Conservation (phyloP, 805 yeast genomes). For the Saccharomycopsis amapae region DNA sequence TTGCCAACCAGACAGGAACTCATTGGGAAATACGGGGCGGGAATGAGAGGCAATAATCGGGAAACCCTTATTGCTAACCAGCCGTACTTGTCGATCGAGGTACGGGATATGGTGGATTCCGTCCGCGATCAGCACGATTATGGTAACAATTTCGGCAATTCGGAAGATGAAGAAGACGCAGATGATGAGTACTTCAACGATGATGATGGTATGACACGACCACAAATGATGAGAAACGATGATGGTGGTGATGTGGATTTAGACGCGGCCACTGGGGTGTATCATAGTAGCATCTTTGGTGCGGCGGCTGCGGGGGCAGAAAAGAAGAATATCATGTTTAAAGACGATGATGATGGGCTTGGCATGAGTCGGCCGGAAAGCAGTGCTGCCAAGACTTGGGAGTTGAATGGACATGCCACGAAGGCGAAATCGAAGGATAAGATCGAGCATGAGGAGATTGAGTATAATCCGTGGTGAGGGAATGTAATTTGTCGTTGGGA, state of each 20-base stretch:
- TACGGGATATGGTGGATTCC: constrained; percentile 68
- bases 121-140: constrained; percentile 39
- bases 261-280: constrained; percentile 17
- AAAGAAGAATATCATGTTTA: neutral
- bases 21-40: constrained; percentile 70
- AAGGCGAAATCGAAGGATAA: neutral
- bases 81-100: constrained; percentile 64
- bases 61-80: constrained; percentile 50
- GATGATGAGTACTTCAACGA: constrained; percentile 21
- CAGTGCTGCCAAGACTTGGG: constrained; percentile 18
- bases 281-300: too few relatives aligned
- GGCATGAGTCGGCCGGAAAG: constrained; percentile 13
- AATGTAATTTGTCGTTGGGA: too few relatives aligned
- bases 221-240: constrained; percentile 19
- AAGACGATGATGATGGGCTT: constrained; percentile 11
- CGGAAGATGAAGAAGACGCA: constrained; percentile 26
- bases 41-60: constrained; percentile 49
- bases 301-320: neutral
- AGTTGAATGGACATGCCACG: constrained; percentile 9
- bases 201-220: constrained; percentile 18
- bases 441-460: constrained; percentile 13
- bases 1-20: constrained; percentile 72
- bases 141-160: constrained; percentile 22
- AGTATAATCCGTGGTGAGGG: constrained; percentile 21
- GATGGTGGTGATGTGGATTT: constrained; percentile 18